Evolutionary conservation across 306 rosid species (phyloP).

Genomic region (Prunus persica): DNA sequence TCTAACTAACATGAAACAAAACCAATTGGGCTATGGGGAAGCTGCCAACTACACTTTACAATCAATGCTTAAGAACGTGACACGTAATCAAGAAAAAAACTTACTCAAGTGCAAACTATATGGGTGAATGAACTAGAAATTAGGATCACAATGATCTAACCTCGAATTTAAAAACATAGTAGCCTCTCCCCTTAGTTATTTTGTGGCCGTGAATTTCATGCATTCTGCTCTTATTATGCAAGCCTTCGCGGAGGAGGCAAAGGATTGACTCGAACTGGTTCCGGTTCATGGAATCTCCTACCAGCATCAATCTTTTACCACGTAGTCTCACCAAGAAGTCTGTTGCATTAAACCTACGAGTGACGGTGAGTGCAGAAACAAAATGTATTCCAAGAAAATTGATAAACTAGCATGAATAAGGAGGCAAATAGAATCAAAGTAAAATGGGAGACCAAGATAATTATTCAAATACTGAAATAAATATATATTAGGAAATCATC

Average conservation of each 20-base stretch:
- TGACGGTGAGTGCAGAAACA: constrained; percentile 25
- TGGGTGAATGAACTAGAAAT: neutral
- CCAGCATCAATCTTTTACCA: constrained; percentile 79
- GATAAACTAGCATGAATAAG: constrained; percentile 11
- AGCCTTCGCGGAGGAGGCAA: constrained; percentile 77
- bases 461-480: constrained; percentile 8
- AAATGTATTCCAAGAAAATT: constrained; percentile 8
- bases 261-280: constrained; percentile 93
- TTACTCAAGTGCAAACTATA: neutral
- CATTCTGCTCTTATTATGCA: constrained; percentile 80
- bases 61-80: neutral
- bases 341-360: constrained; percentile 80
- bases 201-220: constrained; percentile 73
- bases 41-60: neutral
- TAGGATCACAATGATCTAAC: constrained; percentile 23
- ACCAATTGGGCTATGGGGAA: neutral
- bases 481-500: constrained; percentile 10
- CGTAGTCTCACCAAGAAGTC: constrained; percentile 77
- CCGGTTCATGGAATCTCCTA: constrained; percentile 95
- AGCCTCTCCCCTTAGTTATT: constrained; percentile 92
- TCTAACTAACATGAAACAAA: neutral
- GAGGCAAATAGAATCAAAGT: neutral
- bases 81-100: neutral
- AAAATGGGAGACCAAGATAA: neutral
- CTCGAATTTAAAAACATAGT: constrained; percentile 75